These are phyloP conservation scores for Kodamaea restingae DNA, from an alignment of 805 yeast species.

Conservation along the genomic window DNA sequence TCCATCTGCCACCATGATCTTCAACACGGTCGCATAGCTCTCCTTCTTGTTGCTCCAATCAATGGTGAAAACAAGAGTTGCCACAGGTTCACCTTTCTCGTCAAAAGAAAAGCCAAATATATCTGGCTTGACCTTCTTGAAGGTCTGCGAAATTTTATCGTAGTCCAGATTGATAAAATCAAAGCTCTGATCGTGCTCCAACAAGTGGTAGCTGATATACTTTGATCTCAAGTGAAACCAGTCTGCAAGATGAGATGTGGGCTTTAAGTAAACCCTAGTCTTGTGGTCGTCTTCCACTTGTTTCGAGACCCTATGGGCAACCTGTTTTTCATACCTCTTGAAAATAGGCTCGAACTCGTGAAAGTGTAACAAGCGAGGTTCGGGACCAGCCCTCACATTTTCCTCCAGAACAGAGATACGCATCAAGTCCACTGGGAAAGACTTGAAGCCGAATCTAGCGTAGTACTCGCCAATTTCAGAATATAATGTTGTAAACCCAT, in stretches of 20 bases:
- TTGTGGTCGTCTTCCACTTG: conserved; percentile 26
- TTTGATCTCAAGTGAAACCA: conserved; percentile 44
- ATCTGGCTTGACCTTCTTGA: conserved; percentile 24
- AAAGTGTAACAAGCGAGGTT: conserved; percentile 19
- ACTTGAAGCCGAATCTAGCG: conserved; percentile 33
- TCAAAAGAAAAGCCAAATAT: conserved; percentile 30
- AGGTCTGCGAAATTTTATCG: conserved; percentile 16
- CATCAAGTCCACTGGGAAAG: conserved; percentile 33
- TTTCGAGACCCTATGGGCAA: conserved; percentile 15
- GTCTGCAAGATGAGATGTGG: conserved; percentile 27
- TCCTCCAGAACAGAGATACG: conserved; percentile 19
- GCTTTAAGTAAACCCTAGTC: conserved; percentile 27
- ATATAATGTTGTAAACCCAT: conserved; percentile 36
- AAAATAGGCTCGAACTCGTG: conserved; percentile 28
- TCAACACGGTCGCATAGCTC: conserved; percentile 26
- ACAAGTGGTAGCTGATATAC: conserved; percentile 22
- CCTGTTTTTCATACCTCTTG: conserved; percentile 18
- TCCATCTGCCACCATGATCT: conserved; percentile 20
- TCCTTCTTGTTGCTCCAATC: conserved; percentile 25
- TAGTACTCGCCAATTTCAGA: conserved; percentile 45
- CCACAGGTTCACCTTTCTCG: conserved; percentile 18
- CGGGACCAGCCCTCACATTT: conserved; percentile 1
- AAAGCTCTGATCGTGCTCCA: conserved; percentile 14
- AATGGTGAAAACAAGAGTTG: conserved; percentile 37
- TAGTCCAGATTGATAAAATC: conserved; percentile 19